A percentile compares a stretch with the other conserved stretches of the same genome.
Conservation (phyloP, 441 rosid species). For the Pelargonium australe region DNA sequence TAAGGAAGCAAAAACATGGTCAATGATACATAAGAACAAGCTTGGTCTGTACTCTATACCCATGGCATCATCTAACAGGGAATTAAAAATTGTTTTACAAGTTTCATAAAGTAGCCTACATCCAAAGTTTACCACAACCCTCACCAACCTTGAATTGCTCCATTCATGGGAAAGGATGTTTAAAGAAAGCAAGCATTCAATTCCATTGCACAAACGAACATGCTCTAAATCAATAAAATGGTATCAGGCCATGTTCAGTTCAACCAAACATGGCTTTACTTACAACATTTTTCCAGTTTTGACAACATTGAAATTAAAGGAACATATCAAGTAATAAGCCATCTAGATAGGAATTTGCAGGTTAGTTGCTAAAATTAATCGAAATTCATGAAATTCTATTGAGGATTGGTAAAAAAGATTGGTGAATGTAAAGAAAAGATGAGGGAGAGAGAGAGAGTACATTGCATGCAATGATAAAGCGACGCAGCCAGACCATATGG, state of each 20-base stretch:
- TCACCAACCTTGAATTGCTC: neutral
- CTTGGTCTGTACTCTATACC: neutral
- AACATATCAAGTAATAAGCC: neutral
- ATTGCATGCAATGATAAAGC: conserved; percentile 63
- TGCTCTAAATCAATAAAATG: neutral
- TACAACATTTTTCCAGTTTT: neutral
- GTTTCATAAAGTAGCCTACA: neutral
- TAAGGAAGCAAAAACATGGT: neutral
- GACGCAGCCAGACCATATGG: conserved; percentile 60
- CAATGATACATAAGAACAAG: neutral
- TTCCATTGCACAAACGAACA: neutral
- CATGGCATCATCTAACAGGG: neutral
- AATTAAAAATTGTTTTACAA: neutral
- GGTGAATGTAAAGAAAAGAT: too few relatives aligned
- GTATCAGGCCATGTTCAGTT: neutral
- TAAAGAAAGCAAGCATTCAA: neutral
- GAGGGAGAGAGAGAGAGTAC: conserved; percentile 27
- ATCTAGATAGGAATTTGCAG: neutral
- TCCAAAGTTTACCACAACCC: neutral
- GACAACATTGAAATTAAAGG: neutral
- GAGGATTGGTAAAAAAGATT: neutral
- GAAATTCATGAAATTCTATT: neutral
- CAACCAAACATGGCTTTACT: neutral
- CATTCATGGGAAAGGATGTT: neutral
- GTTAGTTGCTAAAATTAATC: neutral